These are phyloP conservation scores for Thermothielavioides terrestris DNA, from an alignment of 495 filamentous ascomycete genomes.

Conservation along the genomic window DNA sequence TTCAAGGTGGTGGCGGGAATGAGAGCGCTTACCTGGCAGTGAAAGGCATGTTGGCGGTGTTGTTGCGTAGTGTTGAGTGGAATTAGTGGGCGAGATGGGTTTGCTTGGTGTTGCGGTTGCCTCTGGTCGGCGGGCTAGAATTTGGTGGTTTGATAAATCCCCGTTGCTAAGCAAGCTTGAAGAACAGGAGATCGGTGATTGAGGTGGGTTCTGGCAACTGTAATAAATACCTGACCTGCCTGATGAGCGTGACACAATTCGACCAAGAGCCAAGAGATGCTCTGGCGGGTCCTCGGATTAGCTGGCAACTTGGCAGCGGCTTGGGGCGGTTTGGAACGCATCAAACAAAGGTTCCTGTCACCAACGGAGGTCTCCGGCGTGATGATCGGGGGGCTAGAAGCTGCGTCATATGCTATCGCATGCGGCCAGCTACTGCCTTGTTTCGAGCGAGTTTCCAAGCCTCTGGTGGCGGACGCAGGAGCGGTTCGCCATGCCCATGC, in stretches of 20 bases:
- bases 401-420: constrained; percentile 4
- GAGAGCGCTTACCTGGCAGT: constrained; percentile 41
- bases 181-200: background rate
- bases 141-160: background rate
- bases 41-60: constrained; percentile 34
- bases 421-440: background rate
- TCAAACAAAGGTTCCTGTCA: no score
- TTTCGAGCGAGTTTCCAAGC: constrained; percentile 1
- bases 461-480: background rate
- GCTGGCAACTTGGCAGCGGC: no score
- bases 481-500: background rate
- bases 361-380: no score
- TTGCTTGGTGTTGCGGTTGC: background rate
- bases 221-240: background rate
- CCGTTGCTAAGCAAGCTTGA: no score
- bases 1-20: background rate
- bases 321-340: no score
- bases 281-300: background rate
- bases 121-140: background rate
- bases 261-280: background rate
- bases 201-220: background rate
- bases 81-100: background rate
- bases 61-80: background rate
- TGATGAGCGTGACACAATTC: background rate
- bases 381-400: background rate